Conservation (phyloP, 2,329 filamentous ascomycete genomes). For the Sporothrix dimorphospora region DNA sequence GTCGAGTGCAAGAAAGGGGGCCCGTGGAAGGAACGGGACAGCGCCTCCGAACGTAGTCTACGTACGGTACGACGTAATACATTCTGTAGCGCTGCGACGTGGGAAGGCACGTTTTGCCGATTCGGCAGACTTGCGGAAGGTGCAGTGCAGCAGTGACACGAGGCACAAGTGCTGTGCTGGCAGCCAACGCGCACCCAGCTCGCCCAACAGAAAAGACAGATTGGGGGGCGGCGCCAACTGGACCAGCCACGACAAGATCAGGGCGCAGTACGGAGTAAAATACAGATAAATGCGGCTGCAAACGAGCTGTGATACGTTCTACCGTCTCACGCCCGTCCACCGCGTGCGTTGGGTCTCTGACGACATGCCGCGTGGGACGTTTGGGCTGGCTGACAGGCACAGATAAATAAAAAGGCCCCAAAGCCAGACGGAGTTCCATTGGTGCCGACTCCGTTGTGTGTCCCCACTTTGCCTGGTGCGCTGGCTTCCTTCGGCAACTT, state of each 20-base stretch:
- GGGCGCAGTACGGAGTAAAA: not conserved
- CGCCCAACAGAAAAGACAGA: not conserved
- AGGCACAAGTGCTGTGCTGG: not conserved
- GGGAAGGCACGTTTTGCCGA: slow-evolving; percentile 14
- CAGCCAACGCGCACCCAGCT: not conserved
- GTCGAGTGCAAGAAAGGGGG: not conserved
- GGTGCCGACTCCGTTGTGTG: not conserved
- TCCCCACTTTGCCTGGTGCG: not conserved
- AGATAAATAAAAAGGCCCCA: not conserved
- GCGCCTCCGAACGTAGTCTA: not conserved
- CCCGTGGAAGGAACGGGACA: not conserved
- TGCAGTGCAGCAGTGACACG: not conserved
- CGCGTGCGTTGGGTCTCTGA: slow-evolving; percentile 26
- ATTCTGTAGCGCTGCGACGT: slow-evolving; percentile 1
- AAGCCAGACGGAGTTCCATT: not conserved
- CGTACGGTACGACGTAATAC: not conserved
- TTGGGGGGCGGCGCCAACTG: not conserved
- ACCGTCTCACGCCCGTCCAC: not conserved
- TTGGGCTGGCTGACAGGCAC: slow-evolving; percentile 19
- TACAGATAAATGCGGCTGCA: not conserved
- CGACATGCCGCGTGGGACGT: slow-evolving; percentile 26
- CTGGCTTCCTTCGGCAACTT: slow-evolving; percentile 17
- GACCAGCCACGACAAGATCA: not conserved
- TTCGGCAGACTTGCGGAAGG: not conserved
- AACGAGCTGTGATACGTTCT: not conserved